Evolutionary conservation across 2,329 filamentous ascomycete genomes (phyloP).

Genomic region (Venturia pyrina): DNA sequence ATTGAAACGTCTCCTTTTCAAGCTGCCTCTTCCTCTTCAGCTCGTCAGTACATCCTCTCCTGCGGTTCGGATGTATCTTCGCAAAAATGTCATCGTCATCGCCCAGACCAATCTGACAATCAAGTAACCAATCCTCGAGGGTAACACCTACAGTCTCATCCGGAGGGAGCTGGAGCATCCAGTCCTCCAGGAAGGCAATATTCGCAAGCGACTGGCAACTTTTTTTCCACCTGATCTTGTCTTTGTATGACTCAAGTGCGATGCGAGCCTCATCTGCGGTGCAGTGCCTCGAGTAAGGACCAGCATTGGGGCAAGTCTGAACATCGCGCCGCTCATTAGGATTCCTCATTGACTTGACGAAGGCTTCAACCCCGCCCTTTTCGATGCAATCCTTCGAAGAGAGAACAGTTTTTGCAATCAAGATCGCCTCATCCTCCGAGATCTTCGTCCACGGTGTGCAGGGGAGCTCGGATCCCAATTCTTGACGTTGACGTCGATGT

Average conservation of each 20-base stretch:
- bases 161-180: background rate
- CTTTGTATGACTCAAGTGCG: background rate
- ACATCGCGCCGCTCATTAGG: background rate
- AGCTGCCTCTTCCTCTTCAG: background rate
- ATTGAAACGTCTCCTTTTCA: background rate
- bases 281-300: background rate
- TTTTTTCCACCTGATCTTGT: background rate
- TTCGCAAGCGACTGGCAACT: background rate
- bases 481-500: no score
- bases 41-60: background rate
- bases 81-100: background rate
- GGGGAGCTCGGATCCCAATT: no score
- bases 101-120: background rate
- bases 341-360: background rate
- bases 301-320: background rate
- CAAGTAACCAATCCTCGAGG: background rate
- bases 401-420: no score
- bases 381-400: no score
- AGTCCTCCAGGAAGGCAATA: background rate
- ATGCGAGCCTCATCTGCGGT: background rate
- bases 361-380: no score
- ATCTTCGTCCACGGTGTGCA: no score
- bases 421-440: no score
- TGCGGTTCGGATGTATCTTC: background rate
- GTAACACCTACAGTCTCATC: background rate